A percentile compares a stretch with the other conserved stretches of the same genome.
Evolutionary conservation across 495 filamentous ascomycete species (phyloP).

Genomic region (Penicillium coprophilum): DNA sequence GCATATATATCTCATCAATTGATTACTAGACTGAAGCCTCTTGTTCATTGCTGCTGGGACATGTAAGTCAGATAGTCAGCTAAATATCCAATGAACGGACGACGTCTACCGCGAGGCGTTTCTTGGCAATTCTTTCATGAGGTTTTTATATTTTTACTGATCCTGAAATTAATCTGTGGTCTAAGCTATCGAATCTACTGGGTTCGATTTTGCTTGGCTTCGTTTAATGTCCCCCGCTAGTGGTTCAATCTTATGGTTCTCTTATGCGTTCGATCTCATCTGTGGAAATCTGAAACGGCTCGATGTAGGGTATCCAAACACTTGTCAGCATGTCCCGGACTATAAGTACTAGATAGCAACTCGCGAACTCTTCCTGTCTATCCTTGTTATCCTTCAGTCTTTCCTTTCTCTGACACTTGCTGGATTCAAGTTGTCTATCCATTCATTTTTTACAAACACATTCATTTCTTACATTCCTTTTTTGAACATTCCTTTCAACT

Average conservation of each 20-base stretch:
- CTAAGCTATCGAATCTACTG: neutral
- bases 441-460: slow-evolving; percentile 3
- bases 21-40: too few relatives aligned
- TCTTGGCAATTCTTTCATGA: slow-evolving; percentile 12
- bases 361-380: neutral
- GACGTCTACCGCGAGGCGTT: slow-evolving; percentile 9
- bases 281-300: slow-evolving; percentile 2
- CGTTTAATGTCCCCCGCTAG: slow-evolving; percentile 7
- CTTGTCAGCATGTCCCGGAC: neutral
- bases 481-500: neutral
- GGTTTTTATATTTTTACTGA: too few relatives aligned
- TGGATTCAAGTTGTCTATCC: slow-evolving; percentile 15
- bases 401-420: slow-evolving; percentile 12
- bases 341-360: slow-evolving; percentile 1
- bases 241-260: too few relatives aligned
- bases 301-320: neutral
- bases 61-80: too few relatives aligned
- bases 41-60: too few relatives aligned
- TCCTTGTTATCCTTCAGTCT: slow-evolving; percentile 6
- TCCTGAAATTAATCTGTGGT: neutral
- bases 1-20: too few relatives aligned
- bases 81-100: slow-evolving; percentile 3
- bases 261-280: slow-evolving; percentile 1
- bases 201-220: slow-evolving; percentile 7
- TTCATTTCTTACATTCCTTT: slow-evolving; percentile 5